Percentiles rank a stretch among this genome's conserved stretches.
Conservation (phyloP, 2,329 filamentous ascomycete species). For the Xylariaceae sp. region DNA sequence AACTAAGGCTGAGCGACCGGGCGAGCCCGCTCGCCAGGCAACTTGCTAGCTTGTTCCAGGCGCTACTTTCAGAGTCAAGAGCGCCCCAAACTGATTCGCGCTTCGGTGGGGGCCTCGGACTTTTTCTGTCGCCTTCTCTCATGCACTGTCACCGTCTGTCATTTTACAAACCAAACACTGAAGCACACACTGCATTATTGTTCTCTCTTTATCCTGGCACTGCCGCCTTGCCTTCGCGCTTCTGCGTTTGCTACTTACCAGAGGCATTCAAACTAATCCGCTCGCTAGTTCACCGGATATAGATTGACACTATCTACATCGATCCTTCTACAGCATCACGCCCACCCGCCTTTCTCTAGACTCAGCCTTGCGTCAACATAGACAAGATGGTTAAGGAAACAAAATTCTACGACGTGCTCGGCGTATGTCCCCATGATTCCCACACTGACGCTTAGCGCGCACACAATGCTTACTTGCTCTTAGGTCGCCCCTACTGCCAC, state of each 20-base stretch:
- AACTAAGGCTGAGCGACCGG: neutral
- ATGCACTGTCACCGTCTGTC: neutral
- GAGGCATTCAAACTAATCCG: no score
- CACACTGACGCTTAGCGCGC: conserved; percentile 3
- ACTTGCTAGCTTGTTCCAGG: no score
- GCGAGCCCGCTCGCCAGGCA: no score
- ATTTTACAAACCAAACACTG: neutral
- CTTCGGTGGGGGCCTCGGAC: conserved; percentile 21
- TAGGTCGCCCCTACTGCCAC: conserved; percentile 76
- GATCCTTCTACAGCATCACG: neutral
- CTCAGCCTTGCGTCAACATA: conserved; percentile 1
- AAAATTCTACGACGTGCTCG: conserved; percentile 74
- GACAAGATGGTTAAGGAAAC: conserved; percentile 72
- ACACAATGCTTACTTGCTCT: conserved; percentile 9
- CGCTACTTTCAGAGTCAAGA: no score
- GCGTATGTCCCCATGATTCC: conserved; percentile 50
- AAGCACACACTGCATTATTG: neutral
- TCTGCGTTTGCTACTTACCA: no score
- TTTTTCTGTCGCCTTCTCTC: conserved; percentile 21
- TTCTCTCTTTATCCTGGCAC: neutral
- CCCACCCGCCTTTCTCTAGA: neutral
- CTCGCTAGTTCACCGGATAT: no score
- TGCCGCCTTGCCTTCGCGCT: no score
- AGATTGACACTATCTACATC: neutral
- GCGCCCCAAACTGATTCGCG: conserved; percentile 19